A percentile compares a stretch with the other conserved stretches of the same genome.
Conservation (phyloP, 2,329 filamentous ascomycete species). For the Epichloe aotearoae region DNA sequence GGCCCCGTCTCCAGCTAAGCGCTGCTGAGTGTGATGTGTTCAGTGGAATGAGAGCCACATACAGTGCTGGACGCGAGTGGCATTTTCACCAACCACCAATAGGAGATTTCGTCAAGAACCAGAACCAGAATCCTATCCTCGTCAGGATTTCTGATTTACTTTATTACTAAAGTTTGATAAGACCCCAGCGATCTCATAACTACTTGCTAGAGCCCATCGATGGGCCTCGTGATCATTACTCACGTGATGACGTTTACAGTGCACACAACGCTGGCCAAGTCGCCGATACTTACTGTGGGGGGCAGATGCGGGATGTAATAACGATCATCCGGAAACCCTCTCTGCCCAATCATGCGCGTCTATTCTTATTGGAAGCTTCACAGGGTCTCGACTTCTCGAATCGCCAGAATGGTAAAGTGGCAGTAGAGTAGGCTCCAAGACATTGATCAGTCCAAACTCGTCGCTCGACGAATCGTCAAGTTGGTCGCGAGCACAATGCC, state of each 20-base stretch:
- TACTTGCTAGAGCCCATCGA: constrained; percentile 7
- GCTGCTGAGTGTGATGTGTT: constrained; percentile 4
- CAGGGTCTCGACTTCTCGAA: neutral
- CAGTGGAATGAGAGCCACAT: constrained; percentile 3
- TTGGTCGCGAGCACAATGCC: constrained; percentile 18
- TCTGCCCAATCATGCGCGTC: constrained; percentile 14
- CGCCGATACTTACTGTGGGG: constrained; percentile 14
- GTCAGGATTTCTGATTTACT: neutral
- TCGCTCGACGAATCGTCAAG: neutral
- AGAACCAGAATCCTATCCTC: neutral
- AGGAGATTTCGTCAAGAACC: neutral
- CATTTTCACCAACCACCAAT: neutral
- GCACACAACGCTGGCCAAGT: neutral
- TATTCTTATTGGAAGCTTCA: neutral
- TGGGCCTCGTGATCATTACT: constrained; percentile 17
- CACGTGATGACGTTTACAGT: constrained; percentile 25
- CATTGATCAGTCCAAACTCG: neutral
- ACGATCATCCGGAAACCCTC: constrained; percentile 13
- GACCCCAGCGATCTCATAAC: neutral
- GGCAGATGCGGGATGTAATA: constrained; percentile 12
- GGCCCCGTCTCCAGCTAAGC: constrained; percentile 4
- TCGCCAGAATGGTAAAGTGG: neutral
- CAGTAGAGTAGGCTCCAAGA: no score
- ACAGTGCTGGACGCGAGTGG: constrained; percentile 6
- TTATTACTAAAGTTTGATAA: neutral